Percentiles rank a stretch among this genome's conserved stretches.
Conservation (phyloP, 2,329 filamentous ascomycete species). For the Leptographium flavum region DNA sequence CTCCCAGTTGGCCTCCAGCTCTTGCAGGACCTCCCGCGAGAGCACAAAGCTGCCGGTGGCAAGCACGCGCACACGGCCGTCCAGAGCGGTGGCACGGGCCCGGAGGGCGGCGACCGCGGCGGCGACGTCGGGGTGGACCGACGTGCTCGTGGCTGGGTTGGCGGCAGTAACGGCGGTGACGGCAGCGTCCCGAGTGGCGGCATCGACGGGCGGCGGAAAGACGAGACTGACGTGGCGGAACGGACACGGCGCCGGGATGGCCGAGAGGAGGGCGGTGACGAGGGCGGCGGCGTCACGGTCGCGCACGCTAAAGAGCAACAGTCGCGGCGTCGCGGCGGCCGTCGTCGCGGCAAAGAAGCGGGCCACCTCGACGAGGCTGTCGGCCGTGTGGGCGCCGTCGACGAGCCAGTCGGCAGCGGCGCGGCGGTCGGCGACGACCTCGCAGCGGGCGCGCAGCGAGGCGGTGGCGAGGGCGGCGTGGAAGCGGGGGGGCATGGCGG, state of each 20-base stretch:
- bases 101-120: constrained; percentile 34
- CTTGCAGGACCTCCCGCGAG: constrained; percentile 24
- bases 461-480: constrained; percentile 59
- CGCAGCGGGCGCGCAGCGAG: constrained; percentile 67
- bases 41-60: constrained; percentile 34
- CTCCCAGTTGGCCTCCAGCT: no score
- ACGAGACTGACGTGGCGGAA: constrained; percentile 12
- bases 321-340: constrained; percentile 14
- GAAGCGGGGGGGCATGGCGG: not conserved
- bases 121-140: constrained; percentile 17
- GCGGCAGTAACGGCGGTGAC: constrained; percentile 6
- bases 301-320: constrained; percentile 83
- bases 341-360: constrained; percentile 56
- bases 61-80: constrained; percentile 25
- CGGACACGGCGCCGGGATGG: constrained; percentile 16
- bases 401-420: constrained; percentile 52
- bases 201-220: constrained; percentile 6
- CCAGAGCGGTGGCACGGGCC: constrained; percentile 15
- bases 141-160: no score
- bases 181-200: not conserved
- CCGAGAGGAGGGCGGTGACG: constrained; percentile 32
- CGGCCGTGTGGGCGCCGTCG: constrained; percentile 84
- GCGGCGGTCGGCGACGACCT: constrained; percentile 45
- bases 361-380: constrained; percentile 71
- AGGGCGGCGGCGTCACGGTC: constrained; percentile 41